Evolutionary conservation across 768 basidiomycete species (phyloP).

Genomic region (Lentinula raphanica): DNA sequence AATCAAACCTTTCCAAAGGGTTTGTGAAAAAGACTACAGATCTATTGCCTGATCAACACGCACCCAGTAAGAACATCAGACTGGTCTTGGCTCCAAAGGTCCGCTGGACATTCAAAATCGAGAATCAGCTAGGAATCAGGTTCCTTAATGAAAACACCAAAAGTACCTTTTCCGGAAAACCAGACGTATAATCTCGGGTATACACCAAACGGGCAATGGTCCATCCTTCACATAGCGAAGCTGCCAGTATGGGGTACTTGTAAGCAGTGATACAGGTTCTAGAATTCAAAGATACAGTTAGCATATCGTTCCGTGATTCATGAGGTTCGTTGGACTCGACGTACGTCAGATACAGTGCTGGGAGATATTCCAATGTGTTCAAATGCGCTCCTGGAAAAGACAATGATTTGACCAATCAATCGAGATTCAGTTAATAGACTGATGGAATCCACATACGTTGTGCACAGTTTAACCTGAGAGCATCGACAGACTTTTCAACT

Average conservation of each 20-base stretch:
- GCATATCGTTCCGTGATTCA: background rate
- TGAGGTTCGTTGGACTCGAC: background rate
- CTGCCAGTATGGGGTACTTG: constrained; percentile 3
- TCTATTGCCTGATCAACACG: background rate
- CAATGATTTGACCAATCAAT: background rate
- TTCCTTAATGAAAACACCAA: too few relatives aligned
- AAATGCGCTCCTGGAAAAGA: constrained; percentile 39
- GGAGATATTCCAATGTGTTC: constrained; percentile 6
- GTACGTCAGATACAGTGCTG: background rate
- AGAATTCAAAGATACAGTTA: background rate
- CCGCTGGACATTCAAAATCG: background rate
- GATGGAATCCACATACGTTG: constrained; percentile 45
- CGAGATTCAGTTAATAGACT: background rate
- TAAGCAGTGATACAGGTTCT: constrained; percentile 1
- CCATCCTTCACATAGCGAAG: constrained; percentile 3
- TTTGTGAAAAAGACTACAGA: background rate
- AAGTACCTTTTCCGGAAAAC: background rate
- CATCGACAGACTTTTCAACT: constrained; percentile 29
- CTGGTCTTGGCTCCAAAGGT: background rate
- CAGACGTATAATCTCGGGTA: constrained; percentile 1
- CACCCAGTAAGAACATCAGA: background rate
- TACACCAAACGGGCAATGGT: background rate
- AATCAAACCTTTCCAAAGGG: too few relatives aligned
- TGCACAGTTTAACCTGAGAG: constrained; percentile 42
- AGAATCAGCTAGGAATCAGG: background rate